Evolutionary conservation across 176 grass and related monocot genomes (phyloP), one percentile per base, ranked within the genome.

Genomic region (Poa pratensis): DNA sequence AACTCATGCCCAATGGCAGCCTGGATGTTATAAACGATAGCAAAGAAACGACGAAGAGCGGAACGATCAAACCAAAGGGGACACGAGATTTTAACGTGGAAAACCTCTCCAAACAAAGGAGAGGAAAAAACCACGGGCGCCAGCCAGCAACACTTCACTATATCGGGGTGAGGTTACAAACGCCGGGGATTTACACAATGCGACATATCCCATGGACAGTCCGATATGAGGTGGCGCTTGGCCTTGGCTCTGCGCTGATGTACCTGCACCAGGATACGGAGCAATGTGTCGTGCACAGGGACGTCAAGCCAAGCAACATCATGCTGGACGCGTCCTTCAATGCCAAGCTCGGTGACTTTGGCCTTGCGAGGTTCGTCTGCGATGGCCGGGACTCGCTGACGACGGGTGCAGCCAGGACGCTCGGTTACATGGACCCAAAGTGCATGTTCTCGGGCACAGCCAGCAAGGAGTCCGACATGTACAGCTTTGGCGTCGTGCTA

Each of bases 1-100:
- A 91, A 6, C 82, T 91, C 18, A 85, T 95, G 90, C 88, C 53
- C 39, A 92, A 95, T 1, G 93, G 88, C 7, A 92, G 90, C 76
- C 76, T 95, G 0, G 93, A n/a, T n/a, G n/a, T n/a, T n/a, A n/a
- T n/a, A n/a, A n/a, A n/a, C n/a, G n/a, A n/a, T n/a, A n/a, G n/a
- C n/a, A n/a, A n/a, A n/a, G n/a, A n/a, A n/a, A n/a, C n/a, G n/a
- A n/a, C n/a, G n/a, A n/a, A n/a, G n/a, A n/a, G n/a, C n/a, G n/a
- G n/a, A n/a, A n/a, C n/a, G n/a, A n/a, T n/a, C n/a, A n/a, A n/a
- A n/a, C n/a, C n/a, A n/a, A n/a, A n/a, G n/a, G n/a, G n/a, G n/a
- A n/a, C n/a, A n/a, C n/a, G n/a, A n/a, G n/a, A n/a, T n/a, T n/a
- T n/a, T n/a, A n/a, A n/a, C n/a, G n/a, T n/a, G n/a, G n/a, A n/a